These are phyloP conservation scores for Termitomyces sp. DNA, from an alignment of 768 basidiomycete genomes.

Conservation along the genomic window DNA sequence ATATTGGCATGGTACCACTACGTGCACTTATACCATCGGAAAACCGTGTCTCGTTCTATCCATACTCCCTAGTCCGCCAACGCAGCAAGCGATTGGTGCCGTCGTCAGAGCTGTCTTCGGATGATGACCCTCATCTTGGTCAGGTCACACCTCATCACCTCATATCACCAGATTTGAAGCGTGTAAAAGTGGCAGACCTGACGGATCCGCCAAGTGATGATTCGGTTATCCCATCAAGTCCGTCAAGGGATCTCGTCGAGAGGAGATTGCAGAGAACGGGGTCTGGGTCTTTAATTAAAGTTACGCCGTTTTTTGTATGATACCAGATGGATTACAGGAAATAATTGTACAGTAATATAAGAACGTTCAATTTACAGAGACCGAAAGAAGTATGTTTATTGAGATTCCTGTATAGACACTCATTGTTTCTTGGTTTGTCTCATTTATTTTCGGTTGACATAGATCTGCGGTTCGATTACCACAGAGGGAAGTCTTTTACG, in stretches of 20 bases:
- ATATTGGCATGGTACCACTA: neutral
- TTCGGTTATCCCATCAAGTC: constrained; percentile 37
- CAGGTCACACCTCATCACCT: constrained; percentile 69
- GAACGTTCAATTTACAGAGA: neutral
- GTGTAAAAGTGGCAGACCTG: constrained; percentile 21
- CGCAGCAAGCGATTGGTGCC: neutral
- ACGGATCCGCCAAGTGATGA: constrained; percentile 43
- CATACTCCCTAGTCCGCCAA: constrained; percentile 3
- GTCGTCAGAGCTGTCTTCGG: constrained; percentile 42
- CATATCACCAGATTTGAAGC: constrained; percentile 52
- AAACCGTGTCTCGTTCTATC: neutral
- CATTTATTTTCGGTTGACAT: no score
- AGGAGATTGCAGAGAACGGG: constrained; percentile 31
- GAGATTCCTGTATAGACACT: neutral
- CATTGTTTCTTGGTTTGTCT: no score
- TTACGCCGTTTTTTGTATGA: constrained; percentile 9
- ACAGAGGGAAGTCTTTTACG: no score
- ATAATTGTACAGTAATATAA: neutral
- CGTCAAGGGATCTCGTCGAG: constrained; percentile 36
- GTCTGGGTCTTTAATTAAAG: constrained; percentile 10
- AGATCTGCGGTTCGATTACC: no score
- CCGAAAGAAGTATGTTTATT: neutral
- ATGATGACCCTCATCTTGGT: constrained; percentile 58
- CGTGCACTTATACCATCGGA: neutral
- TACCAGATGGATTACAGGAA: neutral